phyloP scores from a whole-genome alignment of 2,329 filamentous ascomycete genomes.

The Lasiodiplodia hormozganensis region DNA sequence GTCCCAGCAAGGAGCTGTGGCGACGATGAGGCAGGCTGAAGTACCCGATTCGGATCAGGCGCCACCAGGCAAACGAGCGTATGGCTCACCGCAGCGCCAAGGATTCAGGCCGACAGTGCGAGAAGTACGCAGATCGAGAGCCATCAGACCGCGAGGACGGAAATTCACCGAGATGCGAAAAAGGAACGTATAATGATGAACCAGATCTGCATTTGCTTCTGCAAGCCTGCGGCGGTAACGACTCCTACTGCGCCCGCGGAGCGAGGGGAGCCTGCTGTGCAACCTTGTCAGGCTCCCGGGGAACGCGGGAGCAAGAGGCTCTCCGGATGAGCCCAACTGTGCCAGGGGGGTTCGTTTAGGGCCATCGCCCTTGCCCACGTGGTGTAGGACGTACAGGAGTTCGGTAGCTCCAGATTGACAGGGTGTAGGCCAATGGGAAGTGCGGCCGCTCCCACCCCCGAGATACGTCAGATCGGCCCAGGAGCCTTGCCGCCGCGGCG shows the following conservation, averaged over 20 bases:
- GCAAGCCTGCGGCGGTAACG: not conserved
- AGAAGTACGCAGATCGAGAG: not conserved
- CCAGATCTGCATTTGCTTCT: not conserved
- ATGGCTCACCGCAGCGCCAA: not conserved
- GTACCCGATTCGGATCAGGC: not conserved
- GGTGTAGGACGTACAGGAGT: not conserved
- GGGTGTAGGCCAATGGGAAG: not conserved
- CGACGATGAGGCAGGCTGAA: not conserved
- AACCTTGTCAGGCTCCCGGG: not conserved
- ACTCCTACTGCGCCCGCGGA: not conserved
- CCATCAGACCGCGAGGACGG: not conserved
- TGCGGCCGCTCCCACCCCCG: not conserved
- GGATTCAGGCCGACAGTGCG: not conserved
- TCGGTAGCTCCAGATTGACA: not conserved
- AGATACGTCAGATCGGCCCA: not conserved
- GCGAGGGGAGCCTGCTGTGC: not conserved
- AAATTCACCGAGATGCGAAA: not conserved
- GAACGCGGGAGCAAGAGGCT: constrained; percentile 7
- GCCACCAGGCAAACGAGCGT: not conserved
- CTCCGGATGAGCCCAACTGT: not conserved
- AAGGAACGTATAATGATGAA: not conserved
- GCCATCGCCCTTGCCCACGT: not conserved
- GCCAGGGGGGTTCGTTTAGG: not conserved
- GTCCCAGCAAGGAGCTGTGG: not conserved
- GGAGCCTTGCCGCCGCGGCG: not conserved